Percentiles rank a stretch among this genome's conserved stretches.
Evolutionary conservation across 495 filamentous ascomycete genomes (phyloP).

Genomic region (Clavariopsis aquatica): DNA sequence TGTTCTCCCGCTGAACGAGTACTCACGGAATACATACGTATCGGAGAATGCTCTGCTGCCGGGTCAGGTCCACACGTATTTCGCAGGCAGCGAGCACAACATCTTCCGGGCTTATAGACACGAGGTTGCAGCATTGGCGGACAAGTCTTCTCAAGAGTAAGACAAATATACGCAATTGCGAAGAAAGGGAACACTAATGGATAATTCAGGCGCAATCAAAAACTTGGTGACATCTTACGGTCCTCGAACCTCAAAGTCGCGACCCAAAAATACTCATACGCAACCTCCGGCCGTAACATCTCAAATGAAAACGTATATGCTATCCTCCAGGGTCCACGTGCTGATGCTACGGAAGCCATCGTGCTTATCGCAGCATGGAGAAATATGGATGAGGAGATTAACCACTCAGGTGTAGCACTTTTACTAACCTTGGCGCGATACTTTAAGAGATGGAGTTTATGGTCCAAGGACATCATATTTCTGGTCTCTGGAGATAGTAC

Average conservation of each 20-base stretch:
- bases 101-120: slow-evolving; percentile 89
- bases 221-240: slow-evolving; percentile 71
- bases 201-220: slow-evolving; percentile 49
- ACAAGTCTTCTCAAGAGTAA: slow-evolving; percentile 38
- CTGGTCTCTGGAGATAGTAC: slow-evolving; percentile 84
- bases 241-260: slow-evolving; percentile 81
- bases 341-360: slow-evolving; percentile 97
- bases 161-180: neutral
- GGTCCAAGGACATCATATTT: slow-evolving; percentile 98
- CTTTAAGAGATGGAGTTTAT: slow-evolving; percentile 95
- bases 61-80: slow-evolving; percentile 96
- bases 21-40: slow-evolving; percentile 91
- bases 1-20: slow-evolving; percentile 86
- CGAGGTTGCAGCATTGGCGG: slow-evolving; percentile 58
- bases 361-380: slow-evolving; percentile 87
- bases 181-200: slow-evolving; percentile 1
- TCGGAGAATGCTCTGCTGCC: slow-evolving; percentile 96
- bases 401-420: slow-evolving; percentile 82
- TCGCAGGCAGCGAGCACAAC: slow-evolving; percentile 91
- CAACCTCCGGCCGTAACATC: slow-evolving; percentile 68
- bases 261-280: slow-evolving; percentile 80
- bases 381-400: slow-evolving; percentile 77
- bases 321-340: slow-evolving; percentile 89
- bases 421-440: slow-evolving; percentile 86
- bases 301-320: slow-evolving; percentile 91